Evolutionary conservation across 176 grass and related monocot genomes (phyloP).

Genomic region (Triticum monococcum): DNA sequence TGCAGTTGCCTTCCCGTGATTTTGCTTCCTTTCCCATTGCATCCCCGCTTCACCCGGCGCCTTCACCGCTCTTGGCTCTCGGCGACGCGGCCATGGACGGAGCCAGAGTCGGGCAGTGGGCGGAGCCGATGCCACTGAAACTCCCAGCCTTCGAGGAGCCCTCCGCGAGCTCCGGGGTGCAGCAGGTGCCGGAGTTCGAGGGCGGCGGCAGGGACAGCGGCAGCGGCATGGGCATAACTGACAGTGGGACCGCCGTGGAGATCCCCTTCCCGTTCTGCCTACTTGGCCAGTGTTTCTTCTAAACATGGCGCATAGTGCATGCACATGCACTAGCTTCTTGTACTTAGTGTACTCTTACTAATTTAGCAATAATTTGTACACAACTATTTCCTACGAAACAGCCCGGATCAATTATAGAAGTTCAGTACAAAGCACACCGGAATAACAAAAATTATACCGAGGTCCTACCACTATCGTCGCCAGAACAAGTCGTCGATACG

Average conservation of each 20-base stretch:
- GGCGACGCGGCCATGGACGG: neutral
- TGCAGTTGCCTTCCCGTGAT: neutral
- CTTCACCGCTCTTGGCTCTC: neutral
- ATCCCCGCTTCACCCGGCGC: neutral
- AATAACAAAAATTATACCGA: too few relatives aligned
- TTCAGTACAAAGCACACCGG: too few relatives aligned
- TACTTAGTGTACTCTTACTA: neutral
- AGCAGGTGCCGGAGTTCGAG: conserved; percentile 38
- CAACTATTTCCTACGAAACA: too few relatives aligned
- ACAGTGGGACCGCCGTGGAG: conserved; percentile 6
- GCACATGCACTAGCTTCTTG: neutral
- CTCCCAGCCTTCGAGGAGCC: conserved; percentile 12
- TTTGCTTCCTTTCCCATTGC: neutral
- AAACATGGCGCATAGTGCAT: neutral
- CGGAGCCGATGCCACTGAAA: conserved; percentile 10
- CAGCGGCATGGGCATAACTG: conserved; percentile 1
- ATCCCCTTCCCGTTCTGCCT: conserved; percentile 67
- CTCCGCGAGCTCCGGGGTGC: neutral
- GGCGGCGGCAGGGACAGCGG: too few relatives aligned
- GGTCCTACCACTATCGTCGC: too few relatives aligned
- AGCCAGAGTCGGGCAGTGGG: conserved; percentile 14
- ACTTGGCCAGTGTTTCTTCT: conserved; percentile 61
- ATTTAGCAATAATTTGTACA: conserved; percentile 3
- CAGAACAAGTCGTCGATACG: too few relatives aligned
- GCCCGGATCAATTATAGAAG: too few relatives aligned